Conservation (phyloP, 306 rosid species). For the Pueraria montana region DNA sequence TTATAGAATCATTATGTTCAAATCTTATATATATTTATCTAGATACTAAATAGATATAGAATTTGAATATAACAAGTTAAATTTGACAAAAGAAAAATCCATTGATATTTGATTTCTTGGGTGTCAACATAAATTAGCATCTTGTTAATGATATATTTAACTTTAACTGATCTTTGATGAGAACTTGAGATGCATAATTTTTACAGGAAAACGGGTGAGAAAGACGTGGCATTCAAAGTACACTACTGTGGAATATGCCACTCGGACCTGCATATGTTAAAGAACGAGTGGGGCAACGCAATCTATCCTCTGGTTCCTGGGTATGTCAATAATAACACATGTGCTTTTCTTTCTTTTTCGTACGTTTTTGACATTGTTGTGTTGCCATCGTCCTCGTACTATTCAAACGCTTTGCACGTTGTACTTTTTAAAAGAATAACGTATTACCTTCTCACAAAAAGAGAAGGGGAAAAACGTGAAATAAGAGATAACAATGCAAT, state of each 20-base stretch:
- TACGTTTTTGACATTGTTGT: not conserved
- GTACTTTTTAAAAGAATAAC: not conserved
- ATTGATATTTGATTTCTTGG: not conserved
- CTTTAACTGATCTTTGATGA: not conserved
- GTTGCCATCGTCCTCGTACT: not conserved
- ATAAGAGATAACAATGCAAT: not conserved
- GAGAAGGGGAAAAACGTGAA: not conserved
- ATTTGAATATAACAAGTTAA: not conserved
- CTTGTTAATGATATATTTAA: too few species aligned
- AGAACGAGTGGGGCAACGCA: constrained; percentile 61
- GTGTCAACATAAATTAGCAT: not conserved
- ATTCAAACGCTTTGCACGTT: not conserved
- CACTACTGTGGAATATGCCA: constrained; percentile 71
- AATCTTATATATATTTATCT: not conserved
- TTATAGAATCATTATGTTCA: not conserved
- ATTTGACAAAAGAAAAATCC: not conserved
- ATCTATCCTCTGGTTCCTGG: constrained; percentile 67
- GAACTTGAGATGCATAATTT: not conserved
- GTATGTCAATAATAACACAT: constrained; percentile 3
- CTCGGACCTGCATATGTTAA: constrained; percentile 62
- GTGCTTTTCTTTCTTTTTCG: not conserved
- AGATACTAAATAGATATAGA: not conserved
- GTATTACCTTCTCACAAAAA: not conserved
- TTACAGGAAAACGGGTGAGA: constrained; percentile 54
- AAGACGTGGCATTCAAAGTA: constrained; percentile 61